Percentiles rank a stretch among this genome's conserved stretches.
Conservation (phyloP, 768 basidiomycete genomes). For the Rhodocollybia butyracea region DNA sequence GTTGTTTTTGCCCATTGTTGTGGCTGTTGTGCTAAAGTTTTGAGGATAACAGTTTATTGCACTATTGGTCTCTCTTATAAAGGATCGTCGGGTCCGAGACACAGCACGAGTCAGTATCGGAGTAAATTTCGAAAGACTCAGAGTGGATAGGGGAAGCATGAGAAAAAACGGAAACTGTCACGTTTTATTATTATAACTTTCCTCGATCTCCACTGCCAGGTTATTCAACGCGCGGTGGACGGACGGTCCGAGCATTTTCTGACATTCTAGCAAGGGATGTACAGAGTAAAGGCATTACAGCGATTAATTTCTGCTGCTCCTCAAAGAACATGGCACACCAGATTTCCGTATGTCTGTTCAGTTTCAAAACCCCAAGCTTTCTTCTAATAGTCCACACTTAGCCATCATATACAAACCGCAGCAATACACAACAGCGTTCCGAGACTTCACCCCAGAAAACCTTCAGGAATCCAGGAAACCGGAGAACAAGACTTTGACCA, state of each 20-base stretch:
- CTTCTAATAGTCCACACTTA: background rate
- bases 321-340: background rate
- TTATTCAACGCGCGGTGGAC: background rate
- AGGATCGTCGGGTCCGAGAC: too few species aligned
- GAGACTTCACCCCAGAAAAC: background rate
- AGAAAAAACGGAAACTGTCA: too few species aligned
- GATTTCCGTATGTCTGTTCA: background rate
- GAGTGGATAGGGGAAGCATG: too few species aligned
- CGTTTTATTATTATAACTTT: too few species aligned
- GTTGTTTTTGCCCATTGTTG: conserved; percentile 1
- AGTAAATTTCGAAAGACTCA: too few species aligned
- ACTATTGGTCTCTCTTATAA: too few species aligned
- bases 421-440: background rate
- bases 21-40: background rate
- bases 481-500: background rate
- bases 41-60: background rate
- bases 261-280: background rate
- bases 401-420: background rate
- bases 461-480: background rate
- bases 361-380: too few species aligned
- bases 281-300: background rate
- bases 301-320: background rate
- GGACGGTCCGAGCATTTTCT: background rate
- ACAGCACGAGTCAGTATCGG: too few species aligned
- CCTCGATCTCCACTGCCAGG: background rate